phyloP scores from a whole-genome alignment of 768 basidiomycete species.

The Udeniomyces megalosporus region DNA sequence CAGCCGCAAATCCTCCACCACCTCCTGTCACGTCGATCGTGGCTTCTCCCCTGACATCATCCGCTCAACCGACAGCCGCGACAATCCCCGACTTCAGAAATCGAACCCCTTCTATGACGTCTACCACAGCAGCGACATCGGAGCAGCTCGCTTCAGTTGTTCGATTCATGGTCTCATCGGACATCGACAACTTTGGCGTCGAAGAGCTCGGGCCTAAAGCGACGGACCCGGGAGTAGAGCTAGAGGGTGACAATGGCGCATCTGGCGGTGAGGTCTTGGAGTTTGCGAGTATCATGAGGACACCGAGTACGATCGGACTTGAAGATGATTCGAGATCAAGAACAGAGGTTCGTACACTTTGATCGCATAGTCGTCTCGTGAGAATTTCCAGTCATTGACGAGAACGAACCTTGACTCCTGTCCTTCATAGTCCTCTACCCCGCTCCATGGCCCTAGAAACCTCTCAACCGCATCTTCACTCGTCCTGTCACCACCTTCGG shows the following conservation, averaged over 20 bases:
- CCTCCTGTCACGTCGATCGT: too few species aligned
- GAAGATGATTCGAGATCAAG: neutral
- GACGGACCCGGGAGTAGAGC: slow-evolving; percentile 2
- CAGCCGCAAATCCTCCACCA: too few species aligned
- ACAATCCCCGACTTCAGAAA: neutral
- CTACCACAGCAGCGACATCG: neutral
- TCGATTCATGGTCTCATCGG: slow-evolving; percentile 13
- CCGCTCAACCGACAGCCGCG: neutral
- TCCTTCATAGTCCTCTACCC: neutral
- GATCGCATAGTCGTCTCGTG: neutral
- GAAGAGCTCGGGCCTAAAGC: slow-evolving; percentile 7
- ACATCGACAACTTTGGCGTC: slow-evolving; percentile 2
- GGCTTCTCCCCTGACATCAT: too few species aligned
- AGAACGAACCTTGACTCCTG: neutral
- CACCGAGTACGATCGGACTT: slow-evolving; percentile 1
- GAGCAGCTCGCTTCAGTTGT: slow-evolving; percentile 14
- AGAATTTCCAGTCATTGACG: neutral
- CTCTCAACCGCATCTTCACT: neutral
- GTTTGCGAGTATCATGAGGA: slow-evolving; percentile 13
- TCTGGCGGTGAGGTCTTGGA: neutral
- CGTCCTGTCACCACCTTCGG: slow-evolving; percentile 12
- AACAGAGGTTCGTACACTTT: neutral
- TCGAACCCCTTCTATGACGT: slow-evolving; percentile 6
- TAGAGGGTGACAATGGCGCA: neutral
- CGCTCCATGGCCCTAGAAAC: neutral